Conservation (phyloP, 176 grass and related monocot species). For the Carex kokanica region DNA sequence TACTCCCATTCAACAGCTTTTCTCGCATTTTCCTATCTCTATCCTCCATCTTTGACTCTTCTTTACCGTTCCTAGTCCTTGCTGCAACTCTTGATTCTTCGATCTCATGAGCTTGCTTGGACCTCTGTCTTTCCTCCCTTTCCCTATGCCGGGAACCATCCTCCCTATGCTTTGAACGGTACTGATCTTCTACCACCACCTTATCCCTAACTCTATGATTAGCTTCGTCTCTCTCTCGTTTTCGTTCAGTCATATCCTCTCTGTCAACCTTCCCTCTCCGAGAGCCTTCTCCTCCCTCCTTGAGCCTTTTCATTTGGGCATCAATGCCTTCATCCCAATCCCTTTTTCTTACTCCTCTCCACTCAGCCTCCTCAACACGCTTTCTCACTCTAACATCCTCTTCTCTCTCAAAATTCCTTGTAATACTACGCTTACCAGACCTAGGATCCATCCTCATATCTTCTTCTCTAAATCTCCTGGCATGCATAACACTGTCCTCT, state of each 20-base stretch:
- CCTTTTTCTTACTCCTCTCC: conserved; percentile 66
- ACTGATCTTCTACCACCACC: conserved; percentile 67
- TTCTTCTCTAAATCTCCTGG: conserved; percentile 70
- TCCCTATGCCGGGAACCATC: conserved; percentile 67
- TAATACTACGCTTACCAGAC: conserved; percentile 69
- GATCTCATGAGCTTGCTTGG: conserved; percentile 69
- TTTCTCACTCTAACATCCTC: conserved; percentile 65
- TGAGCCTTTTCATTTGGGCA: conserved; percentile 70
- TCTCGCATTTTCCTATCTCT: conserved; percentile 42
- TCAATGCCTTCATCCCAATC: conserved; percentile 56
- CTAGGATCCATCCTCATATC: conserved; percentile 55
- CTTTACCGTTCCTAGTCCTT: conserved; percentile 19
- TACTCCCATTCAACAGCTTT: conserved; percentile 45
- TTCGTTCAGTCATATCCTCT: conserved; percentile 46
- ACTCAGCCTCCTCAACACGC: conserved; percentile 62
- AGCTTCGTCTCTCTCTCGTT: conserved; percentile 62
- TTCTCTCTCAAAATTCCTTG: conserved; percentile 52
- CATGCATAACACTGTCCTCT: conserved; percentile 59
- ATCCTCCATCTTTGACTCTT: conserved; percentile 13
- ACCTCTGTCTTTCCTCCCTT: conserved; percentile 77
- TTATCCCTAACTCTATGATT: conserved; percentile 71
- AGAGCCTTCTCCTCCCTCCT: conserved; percentile 70
- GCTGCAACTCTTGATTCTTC: conserved; percentile 66
- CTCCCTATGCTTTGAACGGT: conserved; percentile 55
- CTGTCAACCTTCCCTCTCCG: conserved; percentile 70